Evolutionary conservation across 2,329 filamentous ascomycete species (phyloP), one percentile per base, ranked within the genome.

Genomic region (Venturia aucupariae): DNA sequence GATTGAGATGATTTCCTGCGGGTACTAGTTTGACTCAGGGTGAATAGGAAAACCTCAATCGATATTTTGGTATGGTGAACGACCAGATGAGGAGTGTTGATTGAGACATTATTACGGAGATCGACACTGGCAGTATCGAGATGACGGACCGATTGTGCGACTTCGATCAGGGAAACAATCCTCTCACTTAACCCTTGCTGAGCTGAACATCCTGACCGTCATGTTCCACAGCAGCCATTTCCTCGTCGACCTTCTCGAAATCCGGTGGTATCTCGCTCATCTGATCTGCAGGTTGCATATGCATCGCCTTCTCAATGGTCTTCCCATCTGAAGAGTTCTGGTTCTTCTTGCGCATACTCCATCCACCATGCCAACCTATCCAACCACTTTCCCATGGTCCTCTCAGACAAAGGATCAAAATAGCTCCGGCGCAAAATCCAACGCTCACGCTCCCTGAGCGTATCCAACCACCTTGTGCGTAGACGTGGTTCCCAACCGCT

Each of bases 361-460:
- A 83, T 0, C 84, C 84, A 1, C 84, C 84, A 22, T 72, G 72
- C 85, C 85, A 87, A 0, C 85, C 85, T 57, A 85, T 65, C 85
- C 85, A 87, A 0, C 80, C 74, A 38, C 75, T 76, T 71, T 85
- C 83, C 74, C 79, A 80, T 17, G 85, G 85, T 0, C 83, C 84
- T 39, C 83, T 76, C 15, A 75, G 70, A 62, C 79, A 67, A 67
- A 78, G 79, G 2, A 81, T 68, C 30, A 80, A 22, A 60, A 86
- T 69, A 6, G 81, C 81, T 8, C 75, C 72, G 4, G 75, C 79
- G 35, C 83, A 76, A 66, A 85, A 80, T 3, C 78, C 84, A 38
- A 87, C 76, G 69, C 80, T 84, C 41, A 80, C 78, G 69, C 82
- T 83, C 0, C 84, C 84, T 66, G 79, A 82, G 17, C 76, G 76